phyloP scores from a whole-genome alignment of 352 stramenopile species.

The Achlya hypogyna region DNA sequence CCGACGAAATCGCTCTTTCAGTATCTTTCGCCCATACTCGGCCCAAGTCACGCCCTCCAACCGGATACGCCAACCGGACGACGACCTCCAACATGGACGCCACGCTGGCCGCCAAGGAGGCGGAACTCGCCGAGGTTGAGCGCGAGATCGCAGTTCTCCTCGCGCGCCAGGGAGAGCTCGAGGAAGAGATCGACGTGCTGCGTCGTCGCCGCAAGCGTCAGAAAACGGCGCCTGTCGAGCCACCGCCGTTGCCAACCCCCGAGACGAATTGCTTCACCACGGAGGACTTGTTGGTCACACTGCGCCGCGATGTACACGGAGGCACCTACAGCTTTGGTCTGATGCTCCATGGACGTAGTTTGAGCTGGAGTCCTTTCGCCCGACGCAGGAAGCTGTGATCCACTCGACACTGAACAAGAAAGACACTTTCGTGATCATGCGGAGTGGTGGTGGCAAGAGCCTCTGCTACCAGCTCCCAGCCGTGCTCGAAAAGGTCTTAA shows the following conservation, averaged over 20 bases:
- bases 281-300: slow-evolving; percentile 7
- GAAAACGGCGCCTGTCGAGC: slow-evolving; percentile 22
- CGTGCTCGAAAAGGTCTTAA: slow-evolving; percentile 32
- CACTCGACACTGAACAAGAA: slow-evolving; percentile 78
- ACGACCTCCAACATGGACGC: slow-evolving; percentile 1
- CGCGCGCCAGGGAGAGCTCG: slow-evolving; percentile 40
- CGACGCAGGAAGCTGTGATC: slow-evolving; percentile 87
- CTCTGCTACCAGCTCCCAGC: slow-evolving; percentile 88
- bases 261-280: slow-evolving; percentile 22
- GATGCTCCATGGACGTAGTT: slow-evolving; percentile 44
- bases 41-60: not conserved
- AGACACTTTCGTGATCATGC: slow-evolving; percentile 92
- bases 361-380: slow-evolving; percentile 72
- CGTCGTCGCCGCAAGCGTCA: slow-evolving; percentile 28
- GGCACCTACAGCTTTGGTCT: no score
- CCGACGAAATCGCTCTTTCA: not conserved
- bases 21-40: not conserved
- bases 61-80: not conserved
- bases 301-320: slow-evolving; percentile 20
- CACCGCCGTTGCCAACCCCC: not conserved
- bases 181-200: slow-evolving; percentile 22
- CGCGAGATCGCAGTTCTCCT: slow-evolving; percentile 42
- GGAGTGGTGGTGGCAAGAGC: slow-evolving; percentile 78
- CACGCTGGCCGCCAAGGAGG: slow-evolving; percentile 17
- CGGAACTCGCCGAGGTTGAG: slow-evolving; percentile 39